Percentiles rank a stretch among this genome's conserved stretches.
These are phyloP conservation scores for Xylaria cubensis DNA, from an alignment of 495 filamentous ascomycete species.

Conservation along the genomic window DNA sequence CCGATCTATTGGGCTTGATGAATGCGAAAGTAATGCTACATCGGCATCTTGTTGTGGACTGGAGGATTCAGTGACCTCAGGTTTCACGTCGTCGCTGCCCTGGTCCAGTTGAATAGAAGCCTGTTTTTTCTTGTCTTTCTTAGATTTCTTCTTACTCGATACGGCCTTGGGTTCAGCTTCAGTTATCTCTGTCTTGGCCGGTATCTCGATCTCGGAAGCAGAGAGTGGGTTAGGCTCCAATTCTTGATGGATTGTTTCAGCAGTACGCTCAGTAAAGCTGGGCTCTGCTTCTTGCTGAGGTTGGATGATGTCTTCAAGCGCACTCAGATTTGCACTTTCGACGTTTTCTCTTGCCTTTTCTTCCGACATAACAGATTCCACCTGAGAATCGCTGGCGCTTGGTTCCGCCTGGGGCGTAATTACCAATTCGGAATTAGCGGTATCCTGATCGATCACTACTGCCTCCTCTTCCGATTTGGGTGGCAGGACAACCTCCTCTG, in stretches of 20 bases:
- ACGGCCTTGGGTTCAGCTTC: constrained; percentile 25
- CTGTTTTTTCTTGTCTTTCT: constrained; percentile 31
- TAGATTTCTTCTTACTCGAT: constrained; percentile 15
- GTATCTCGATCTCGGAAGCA: constrained; percentile 15
- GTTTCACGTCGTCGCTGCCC: constrained; percentile 6
- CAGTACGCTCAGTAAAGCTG: background rate
- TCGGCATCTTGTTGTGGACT: constrained; percentile 19
- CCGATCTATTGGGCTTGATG: constrained; percentile 9
- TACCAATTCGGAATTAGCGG: constrained; percentile 1
- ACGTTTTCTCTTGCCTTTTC: constrained; percentile 21
- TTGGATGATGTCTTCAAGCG: background rate
- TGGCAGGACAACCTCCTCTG: constrained; percentile 13
- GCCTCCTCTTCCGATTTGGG: background rate
- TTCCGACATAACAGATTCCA: background rate
- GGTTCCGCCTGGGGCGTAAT: constrained; percentile 1
- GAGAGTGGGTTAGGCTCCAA: constrained; percentile 1
- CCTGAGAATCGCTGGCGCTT: background rate
- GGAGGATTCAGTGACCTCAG: constrained; percentile 18
- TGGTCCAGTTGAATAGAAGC: constrained; percentile 27
- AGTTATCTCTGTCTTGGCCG: constrained; percentile 21
- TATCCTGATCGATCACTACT: background rate
- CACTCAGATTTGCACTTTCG: background rate
- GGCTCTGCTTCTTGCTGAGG: background rate
- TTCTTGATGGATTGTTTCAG: background rate
- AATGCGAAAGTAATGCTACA: background rate